Percentiles rank a stretch among this genome's conserved stretches.
Evolutionary conservation across 2,329 filamentous ascomycete species (phyloP).

Genomic region (Phialophora expanda): DNA sequence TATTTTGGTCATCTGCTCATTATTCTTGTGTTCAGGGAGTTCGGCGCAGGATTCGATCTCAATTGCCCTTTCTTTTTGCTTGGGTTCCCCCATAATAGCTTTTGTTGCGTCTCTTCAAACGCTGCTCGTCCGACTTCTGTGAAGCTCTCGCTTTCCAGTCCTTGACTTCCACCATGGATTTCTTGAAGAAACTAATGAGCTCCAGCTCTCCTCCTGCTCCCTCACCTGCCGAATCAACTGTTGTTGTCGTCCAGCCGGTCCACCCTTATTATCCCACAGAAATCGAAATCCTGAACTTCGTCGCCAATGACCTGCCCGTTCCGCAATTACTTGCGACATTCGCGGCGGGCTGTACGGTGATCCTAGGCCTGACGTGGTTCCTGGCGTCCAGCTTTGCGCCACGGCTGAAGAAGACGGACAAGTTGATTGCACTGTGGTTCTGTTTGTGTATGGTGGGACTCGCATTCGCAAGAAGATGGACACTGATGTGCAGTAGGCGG

Average conservation of each 20-base stretch:
- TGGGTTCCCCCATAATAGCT: neutral
- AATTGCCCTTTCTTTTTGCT: neutral
- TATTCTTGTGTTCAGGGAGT: conserved; percentile 8
- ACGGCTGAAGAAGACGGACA: conserved; percentile 59
- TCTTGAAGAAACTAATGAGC: conserved; percentile 18
- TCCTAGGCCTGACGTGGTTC: conserved; percentile 64
- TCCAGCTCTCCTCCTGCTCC: neutral
- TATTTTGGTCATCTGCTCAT: conserved; percentile 6
- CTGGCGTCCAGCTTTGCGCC: conserved; percentile 61
- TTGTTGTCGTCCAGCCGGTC: conserved; percentile 32
- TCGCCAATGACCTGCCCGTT: conserved; percentile 68
- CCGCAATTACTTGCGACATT: conserved; percentile 66
- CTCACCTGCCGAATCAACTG: conserved; percentile 10
- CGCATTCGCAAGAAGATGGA: neutral
- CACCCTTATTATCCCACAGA: conserved; percentile 76
- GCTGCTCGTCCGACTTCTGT: neutral
- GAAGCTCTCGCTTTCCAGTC: conserved; percentile 1
- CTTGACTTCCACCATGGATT: conserved; percentile 20
- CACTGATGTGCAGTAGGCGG: conserved; percentile 46
- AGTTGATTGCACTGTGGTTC: conserved; percentile 73
- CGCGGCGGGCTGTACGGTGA: conserved; percentile 58
- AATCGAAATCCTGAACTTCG: conserved; percentile 65
- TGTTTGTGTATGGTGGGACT: conserved; percentile 64
- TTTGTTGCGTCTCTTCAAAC: neutral
- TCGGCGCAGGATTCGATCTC: conserved; percentile 2